A percentile compares a stretch with the other conserved stretches of the same genome.
These are phyloP conservation scores for Serendipita vermifera DNA, from an alignment of 768 basidiomycete species.

Conservation along the genomic window DNA sequence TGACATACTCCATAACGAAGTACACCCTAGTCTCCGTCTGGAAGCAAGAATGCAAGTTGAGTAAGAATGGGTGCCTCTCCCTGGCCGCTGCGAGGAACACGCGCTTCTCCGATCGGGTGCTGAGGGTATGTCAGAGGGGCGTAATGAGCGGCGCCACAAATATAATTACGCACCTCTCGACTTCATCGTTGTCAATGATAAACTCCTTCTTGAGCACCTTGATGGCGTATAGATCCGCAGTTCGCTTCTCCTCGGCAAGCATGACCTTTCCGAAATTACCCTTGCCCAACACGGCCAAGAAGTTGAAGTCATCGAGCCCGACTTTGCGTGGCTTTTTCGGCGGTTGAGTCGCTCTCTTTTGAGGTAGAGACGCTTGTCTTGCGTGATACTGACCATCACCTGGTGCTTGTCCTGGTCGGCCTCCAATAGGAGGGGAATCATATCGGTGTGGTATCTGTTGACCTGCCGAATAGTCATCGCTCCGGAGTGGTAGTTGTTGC, in stretches of 20 bases:
- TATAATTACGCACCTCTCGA: conserved; percentile 63
- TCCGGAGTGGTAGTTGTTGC: not conserved
- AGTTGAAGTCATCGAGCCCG: conserved; percentile 97
- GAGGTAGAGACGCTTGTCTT: conserved; percentile 19
- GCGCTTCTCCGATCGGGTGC: conserved; percentile 97
- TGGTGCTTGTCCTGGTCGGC: conserved; percentile 14
- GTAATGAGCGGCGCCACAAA: not conserved
- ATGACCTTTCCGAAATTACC: conserved; percentile 99
- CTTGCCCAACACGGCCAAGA: conserved; percentile 94
- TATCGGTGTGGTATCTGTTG: conserved; percentile 14
- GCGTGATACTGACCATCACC: conserved; percentile 18
- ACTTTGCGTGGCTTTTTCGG: conserved; percentile 62
- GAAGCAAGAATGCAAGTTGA: conserved; percentile 96
- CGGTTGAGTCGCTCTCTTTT: not conserved
- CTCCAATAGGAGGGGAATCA: not conserved
- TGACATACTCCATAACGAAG: conserved; percentile 99
- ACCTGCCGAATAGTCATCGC: not conserved
- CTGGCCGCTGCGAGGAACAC: conserved; percentile 95
- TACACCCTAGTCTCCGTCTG: conserved; percentile 98
- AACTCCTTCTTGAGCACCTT: conserved; percentile 99
- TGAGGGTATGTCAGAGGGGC: conserved; percentile 23
- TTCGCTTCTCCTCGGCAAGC: conserved; percentile 96
- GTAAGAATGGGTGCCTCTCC: conserved; percentile 93
- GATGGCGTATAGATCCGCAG: conserved; percentile 85
- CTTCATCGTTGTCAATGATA: conserved; percentile 99